These are phyloP conservation scores for Beauveria brongniartii DNA, from an alignment of 2,329 filamentous ascomycete species.

Conservation along the genomic window DNA sequence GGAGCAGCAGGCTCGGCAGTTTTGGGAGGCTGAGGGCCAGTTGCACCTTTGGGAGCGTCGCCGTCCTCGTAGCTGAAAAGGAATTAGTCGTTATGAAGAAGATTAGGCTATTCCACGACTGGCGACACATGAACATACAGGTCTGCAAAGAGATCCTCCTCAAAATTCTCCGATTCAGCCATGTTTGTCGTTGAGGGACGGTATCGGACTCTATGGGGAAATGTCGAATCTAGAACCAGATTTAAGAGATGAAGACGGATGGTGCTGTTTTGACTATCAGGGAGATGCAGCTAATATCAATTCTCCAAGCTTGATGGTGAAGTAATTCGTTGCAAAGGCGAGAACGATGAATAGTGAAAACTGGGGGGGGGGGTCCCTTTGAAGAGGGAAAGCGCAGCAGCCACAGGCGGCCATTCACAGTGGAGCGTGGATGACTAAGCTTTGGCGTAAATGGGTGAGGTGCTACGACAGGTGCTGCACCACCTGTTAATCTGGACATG, in stretches of 20 bases:
- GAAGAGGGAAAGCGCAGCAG: not conserved
- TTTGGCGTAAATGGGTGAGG: not conserved
- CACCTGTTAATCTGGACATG: not conserved
- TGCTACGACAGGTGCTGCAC: not conserved
- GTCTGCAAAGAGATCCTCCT: constrained; percentile 93
- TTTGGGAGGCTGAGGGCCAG: constrained; percentile 18
- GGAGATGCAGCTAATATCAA: constrained; percentile 1
- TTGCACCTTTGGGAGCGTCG: constrained; percentile 34
- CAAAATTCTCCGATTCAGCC: constrained; percentile 74
- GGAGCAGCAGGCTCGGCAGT: constrained; percentile 3
- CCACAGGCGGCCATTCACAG: not conserved
- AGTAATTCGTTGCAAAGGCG: not conserved
- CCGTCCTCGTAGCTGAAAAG: constrained; percentile 57
- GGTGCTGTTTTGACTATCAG: not conserved
- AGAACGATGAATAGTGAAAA: not conserved
- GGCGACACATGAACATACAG: constrained; percentile 51
- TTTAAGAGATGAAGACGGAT: not conserved
- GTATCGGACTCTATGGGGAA: not conserved
- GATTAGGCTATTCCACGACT: not conserved
- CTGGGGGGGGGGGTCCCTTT: not conserved
- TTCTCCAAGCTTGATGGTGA: not conserved
- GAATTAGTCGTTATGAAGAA: not conserved
- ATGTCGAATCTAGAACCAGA: not conserved
- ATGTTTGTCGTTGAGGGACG: constrained; percentile 35
- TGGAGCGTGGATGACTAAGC: constrained; percentile 8